Evolutionary conservation across 768 basidiomycete species (phyloP).

Genomic region (Suillus ampliporus): DNA sequence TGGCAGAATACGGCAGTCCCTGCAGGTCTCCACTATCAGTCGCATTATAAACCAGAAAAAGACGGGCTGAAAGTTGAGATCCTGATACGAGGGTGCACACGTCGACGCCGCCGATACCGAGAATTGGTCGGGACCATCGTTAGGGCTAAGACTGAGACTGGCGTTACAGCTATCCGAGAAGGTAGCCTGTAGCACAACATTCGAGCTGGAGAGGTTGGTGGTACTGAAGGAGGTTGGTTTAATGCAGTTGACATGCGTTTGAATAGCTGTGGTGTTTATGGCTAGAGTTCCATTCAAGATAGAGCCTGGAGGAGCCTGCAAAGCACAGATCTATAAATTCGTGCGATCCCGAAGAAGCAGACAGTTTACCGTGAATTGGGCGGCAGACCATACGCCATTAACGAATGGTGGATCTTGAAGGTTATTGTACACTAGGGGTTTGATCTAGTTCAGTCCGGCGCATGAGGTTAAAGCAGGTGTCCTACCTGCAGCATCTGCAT

Average conservation of each 20-base stretch:
- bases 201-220: slow-evolving; percentile 21
- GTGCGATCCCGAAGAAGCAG: no score
- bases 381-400: slow-evolving; percentile 54
- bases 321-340: not conserved
- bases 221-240: slow-evolving; percentile 40
- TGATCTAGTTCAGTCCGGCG: slow-evolving; percentile 2
- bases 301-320: slow-evolving; percentile 47
- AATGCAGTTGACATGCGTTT: slow-evolving; percentile 53
- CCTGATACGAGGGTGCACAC: slow-evolving; percentile 34
- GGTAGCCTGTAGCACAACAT: slow-evolving; percentile 47
- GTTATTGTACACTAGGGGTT: slow-evolving; percentile 36
- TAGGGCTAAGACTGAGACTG: slow-evolving; percentile 43
- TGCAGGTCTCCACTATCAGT: slow-evolving; percentile 37
- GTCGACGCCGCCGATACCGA: slow-evolving; percentile 48
- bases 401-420: slow-evolving; percentile 67
- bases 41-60: slow-evolving; percentile 69
- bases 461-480: not conserved
- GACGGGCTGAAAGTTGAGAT: slow-evolving; percentile 55
- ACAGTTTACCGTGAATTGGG: slow-evolving; percentile 52
- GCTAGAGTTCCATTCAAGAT: slow-evolving; percentile 58
- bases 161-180: slow-evolving; percentile 54
- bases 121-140: slow-evolving; percentile 50
- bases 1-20: slow-evolving; percentile 60
- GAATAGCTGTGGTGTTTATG: slow-evolving; percentile 56
- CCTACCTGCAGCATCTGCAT: slow-evolving; percentile 35